Percentiles rank a stretch among this genome's conserved stretches.
phyloP scores from a whole-genome alignment of 306 rosid species.

The Boehmeria nivea region DNA sequence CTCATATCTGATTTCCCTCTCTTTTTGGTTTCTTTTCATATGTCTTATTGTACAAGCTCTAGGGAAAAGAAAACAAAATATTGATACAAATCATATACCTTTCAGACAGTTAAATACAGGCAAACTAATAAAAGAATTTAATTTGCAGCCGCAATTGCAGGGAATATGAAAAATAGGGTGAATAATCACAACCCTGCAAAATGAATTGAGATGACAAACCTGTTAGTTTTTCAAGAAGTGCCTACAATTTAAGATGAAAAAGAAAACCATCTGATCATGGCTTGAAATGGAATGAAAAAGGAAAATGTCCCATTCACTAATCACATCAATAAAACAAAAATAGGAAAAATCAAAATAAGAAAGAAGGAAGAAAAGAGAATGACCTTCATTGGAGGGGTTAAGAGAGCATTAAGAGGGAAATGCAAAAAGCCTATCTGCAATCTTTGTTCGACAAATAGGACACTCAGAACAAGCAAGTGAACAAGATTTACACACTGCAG shows the following conservation, averaged over 20 bases:
- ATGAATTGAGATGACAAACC: not conserved
- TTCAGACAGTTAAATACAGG: slow-evolving; percentile 59
- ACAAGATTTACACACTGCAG: slow-evolving; percentile 87
- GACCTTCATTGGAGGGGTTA: slow-evolving; percentile 37
- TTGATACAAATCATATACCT: slow-evolving; percentile 41
- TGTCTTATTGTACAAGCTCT: slow-evolving; percentile 62
- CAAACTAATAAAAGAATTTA: slow-evolving; percentile 81
- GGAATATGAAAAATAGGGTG: slow-evolving; percentile 22
- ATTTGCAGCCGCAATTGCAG: slow-evolving; percentile 41
- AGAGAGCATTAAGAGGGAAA: slow-evolving; percentile 55
- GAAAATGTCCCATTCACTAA: not conserved
- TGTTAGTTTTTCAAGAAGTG: not conserved
- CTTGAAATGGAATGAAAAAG: too few relatives aligned
- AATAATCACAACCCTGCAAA: slow-evolving; percentile 48
- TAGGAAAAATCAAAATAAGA: not conserved
- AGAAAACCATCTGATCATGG: slow-evolving; percentile 1
- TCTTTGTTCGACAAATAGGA: slow-evolving; percentile 91
- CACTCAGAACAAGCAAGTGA: slow-evolving; percentile 98
- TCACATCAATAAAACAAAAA: not conserved
- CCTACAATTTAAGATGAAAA: slow-evolving; percentile 1
- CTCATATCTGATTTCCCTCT: slow-evolving; percentile 32
- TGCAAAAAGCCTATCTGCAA: slow-evolving; percentile 96
- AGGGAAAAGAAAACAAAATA: slow-evolving; percentile 36
- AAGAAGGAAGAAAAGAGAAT: not conserved
- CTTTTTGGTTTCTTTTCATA: slow-evolving; percentile 26